Conservation (phyloP, 2,329 filamentous ascomycete species). For the Magnaporthiopsis poae region DNA sequence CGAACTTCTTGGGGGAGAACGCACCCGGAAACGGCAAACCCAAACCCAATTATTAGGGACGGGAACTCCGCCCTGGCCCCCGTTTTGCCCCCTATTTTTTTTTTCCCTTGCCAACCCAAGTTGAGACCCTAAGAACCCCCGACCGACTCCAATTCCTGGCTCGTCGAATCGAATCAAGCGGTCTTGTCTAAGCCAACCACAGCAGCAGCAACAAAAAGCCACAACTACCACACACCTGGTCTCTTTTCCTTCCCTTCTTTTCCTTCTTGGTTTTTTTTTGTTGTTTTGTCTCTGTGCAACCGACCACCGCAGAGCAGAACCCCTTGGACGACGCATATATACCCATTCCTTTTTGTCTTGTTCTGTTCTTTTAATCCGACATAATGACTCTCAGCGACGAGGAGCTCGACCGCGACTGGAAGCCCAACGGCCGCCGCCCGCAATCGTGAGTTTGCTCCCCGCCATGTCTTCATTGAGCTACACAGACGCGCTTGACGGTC, state of each 20-base stretch:
- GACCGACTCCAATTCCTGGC: neutral
- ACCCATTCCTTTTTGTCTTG: neutral
- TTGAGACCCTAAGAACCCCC: neutral
- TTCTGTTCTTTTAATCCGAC: constrained; percentile 2
- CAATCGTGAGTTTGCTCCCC: constrained; percentile 59
- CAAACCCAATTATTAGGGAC: neutral
- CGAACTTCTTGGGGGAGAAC: neutral
- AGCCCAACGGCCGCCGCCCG: constrained; percentile 66
- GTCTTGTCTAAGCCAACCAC: neutral
- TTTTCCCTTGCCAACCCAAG: neutral
- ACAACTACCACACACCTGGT: neutral
- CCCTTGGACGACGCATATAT: neutral
- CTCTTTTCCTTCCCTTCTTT: neutral
- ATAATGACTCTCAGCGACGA: constrained; percentile 44
- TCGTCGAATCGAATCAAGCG: neutral
- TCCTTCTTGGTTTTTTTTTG: neutral
- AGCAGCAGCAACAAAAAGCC: neutral
- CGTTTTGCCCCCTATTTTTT: neutral
- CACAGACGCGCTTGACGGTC: no score
- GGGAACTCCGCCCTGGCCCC: neutral
- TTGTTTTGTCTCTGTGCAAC: neutral
- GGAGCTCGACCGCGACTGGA: constrained; percentile 68
- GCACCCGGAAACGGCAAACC: neutral
- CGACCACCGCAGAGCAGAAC: neutral
- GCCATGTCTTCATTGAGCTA: neutral